Evolutionary conservation across 345 rosid species (phyloP), one percentile per base, ranked within the genome.

Genomic region (Gossypioides kirkii): DNA sequence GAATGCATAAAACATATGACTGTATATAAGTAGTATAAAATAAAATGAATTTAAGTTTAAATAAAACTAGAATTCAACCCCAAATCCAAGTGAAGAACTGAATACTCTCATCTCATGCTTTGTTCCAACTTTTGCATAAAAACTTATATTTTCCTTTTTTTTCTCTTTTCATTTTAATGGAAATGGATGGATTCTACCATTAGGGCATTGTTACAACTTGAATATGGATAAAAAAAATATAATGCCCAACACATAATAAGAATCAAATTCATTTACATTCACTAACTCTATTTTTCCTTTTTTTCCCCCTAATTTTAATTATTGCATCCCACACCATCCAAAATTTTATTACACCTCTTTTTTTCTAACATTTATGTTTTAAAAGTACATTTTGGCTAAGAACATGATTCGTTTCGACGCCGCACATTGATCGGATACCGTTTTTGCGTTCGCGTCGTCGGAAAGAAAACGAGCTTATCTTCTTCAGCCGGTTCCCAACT

Each of bases 401-500:
- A 69, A 65, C 75, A 64, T 7, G 20, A 28, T 14, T 13, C 70
- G 42, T 65, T 65, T 38, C 90, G 85, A 17, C 85, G 91, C 73
- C 80, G 77, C 81, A 93, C 82, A 7, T 83, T 77, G 79, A 96
- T 88, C 3, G 96, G 98, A 64, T 89, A 96, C 20, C 97, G 87
- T 86, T 96, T 96, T 75, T 89, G 93, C 28, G 90, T 96, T 81
- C 97, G 81, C 16, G 96, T 93, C 0, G 99, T 96, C 2, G 97
- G 98, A 75, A 96, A 96, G 88, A 93, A 96, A 0, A 96, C 85
- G 69, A 96, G 46, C 88, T 87, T 91, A 75, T 96, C 97, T 78
- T 93, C 79, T 73, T 90, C 97, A 1, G 95, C 95, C 5, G 96
- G 93, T 66, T 70, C 81, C 99, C 98, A 96, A 79, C 99, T 93